A percentile compares a stretch with the other conserved stretches of the same genome.
Evolutionary conservation across 1,139 yeast genomes (phyloP).

Genomic region (Suhomyces kunorum): DNA sequence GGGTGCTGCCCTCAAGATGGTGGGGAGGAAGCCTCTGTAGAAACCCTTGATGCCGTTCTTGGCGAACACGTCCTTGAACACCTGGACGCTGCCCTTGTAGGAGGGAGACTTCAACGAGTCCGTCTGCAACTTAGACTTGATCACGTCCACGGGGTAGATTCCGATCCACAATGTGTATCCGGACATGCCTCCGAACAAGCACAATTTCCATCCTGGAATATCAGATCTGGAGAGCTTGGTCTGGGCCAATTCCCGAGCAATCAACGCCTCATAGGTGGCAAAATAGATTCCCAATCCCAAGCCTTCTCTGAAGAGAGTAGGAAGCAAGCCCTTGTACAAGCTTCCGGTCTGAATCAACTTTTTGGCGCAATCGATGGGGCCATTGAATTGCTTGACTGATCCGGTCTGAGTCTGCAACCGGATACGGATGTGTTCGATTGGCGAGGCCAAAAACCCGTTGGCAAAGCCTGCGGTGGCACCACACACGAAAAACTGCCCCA

Average conservation of each 20-base stretch:
- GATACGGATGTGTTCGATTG: slow-evolving; percentile 92
- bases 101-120: slow-evolving; percentile 59
- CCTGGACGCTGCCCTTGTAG: slow-evolving; percentile 55
- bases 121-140: slow-evolving; percentile 85
- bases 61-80: slow-evolving; percentile 52
- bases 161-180: slow-evolving; percentile 86
- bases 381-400: slow-evolving; percentile 50
- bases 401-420: slow-evolving; percentile 82
- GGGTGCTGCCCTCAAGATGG: slow-evolving; percentile 92
- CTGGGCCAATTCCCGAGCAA: slow-evolving; percentile 57
- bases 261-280: slow-evolving; percentile 82
- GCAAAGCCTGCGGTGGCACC: slow-evolving; percentile 92
- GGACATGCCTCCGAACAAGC: slow-evolving; percentile 79
- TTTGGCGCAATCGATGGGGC: slow-evolving; percentile 78
- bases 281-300: slow-evolving; percentile 90
- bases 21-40: slow-evolving; percentile 85
- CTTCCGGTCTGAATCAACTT: slow-evolving; percentile 58
- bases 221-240: slow-evolving; percentile 53
- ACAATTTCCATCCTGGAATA: slow-evolving; percentile 82
- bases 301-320: slow-evolving; percentile 80
- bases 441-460: slow-evolving; percentile 82
- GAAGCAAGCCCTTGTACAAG: slow-evolving; percentile 73
- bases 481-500: slow-evolving; percentile 67
- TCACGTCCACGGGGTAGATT: slow-evolving; percentile 80
- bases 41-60: slow-evolving; percentile 72